Evolutionary conservation across 805 yeast genomes (phyloP).

Genomic region (Tanozyma kutaoensis): DNA sequence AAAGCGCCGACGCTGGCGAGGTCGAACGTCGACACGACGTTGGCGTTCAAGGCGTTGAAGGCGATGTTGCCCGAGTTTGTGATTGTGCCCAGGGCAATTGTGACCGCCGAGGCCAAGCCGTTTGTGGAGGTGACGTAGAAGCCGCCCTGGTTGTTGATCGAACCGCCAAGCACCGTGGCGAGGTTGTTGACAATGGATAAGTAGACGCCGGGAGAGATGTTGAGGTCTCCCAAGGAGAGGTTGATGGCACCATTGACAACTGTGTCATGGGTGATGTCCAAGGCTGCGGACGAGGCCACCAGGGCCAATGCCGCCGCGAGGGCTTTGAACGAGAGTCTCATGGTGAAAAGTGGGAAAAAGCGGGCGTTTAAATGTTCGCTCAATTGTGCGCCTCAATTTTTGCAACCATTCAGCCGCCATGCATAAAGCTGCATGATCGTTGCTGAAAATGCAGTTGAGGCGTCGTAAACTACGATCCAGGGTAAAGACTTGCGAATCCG

Average conservation of each 20-base stretch:
- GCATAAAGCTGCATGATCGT: too few species aligned
- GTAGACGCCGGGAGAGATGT: slow-evolving; percentile 9
- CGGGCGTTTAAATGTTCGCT: too few species aligned
- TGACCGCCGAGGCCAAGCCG: not conserved
- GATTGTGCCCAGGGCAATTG: slow-evolving; percentile 1
- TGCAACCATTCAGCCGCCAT: too few species aligned
- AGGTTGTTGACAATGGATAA: slow-evolving; percentile 15
- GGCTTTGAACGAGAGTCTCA: too few species aligned
- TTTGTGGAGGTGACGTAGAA: slow-evolving; percentile 10
- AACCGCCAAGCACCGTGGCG: slow-evolving; percentile 9
- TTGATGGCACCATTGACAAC: not conserved
- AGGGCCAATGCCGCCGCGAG: too few species aligned
- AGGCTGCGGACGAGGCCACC: not conserved
- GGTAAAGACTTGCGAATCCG: too few species aligned
- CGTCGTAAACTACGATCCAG: too few species aligned
- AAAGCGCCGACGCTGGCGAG: slow-evolving; percentile 7
- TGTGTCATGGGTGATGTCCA: not conserved
- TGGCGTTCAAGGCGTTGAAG: slow-evolving; percentile 9
- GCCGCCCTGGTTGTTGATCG: slow-evolving; percentile 9
- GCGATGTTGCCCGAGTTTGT: slow-evolving; percentile 9
- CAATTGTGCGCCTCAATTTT: too few species aligned
- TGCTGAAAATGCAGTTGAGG: too few species aligned
- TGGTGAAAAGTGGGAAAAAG: too few species aligned
- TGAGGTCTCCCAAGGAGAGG: slow-evolving; percentile 1
- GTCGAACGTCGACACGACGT: slow-evolving; percentile 7